These are phyloP conservation scores for Dendrocalamus sinicus DNA, from an alignment of 176 grass and related monocot genomes.

Conservation along the genomic window DNA sequence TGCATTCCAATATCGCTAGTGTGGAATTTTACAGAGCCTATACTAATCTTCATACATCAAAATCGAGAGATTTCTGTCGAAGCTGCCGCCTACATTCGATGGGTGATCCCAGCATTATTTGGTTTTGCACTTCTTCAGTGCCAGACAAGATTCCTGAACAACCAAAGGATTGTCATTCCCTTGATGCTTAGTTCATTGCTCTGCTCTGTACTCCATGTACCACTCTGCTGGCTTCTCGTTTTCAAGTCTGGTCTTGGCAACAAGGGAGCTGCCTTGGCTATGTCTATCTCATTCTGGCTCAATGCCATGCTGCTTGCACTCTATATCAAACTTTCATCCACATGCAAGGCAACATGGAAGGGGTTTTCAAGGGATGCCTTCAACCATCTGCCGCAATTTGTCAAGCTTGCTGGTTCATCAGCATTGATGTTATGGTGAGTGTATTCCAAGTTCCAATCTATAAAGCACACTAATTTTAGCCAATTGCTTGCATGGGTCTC, in stretches of 20 bases:
- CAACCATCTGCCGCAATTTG: slow-evolving; percentile 46
- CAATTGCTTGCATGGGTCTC: neutral
- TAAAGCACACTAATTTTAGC: neutral
- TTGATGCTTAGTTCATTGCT: slow-evolving; percentile 61
- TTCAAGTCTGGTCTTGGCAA: slow-evolving; percentile 45
- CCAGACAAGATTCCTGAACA: slow-evolving; percentile 63
- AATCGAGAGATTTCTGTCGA: slow-evolving; percentile 64
- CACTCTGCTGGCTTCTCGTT: slow-evolving; percentile 65
- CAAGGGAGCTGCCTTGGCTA: slow-evolving; percentile 63
- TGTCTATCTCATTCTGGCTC: slow-evolving; percentile 56
- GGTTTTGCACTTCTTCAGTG: slow-evolving; percentile 64
- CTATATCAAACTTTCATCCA: slow-evolving; percentile 60
- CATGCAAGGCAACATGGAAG: slow-evolving; percentile 45
- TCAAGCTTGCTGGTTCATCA: slow-evolving; percentile 64
- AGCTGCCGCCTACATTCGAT: slow-evolving; percentile 55
- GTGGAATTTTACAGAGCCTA: slow-evolving; percentile 50
- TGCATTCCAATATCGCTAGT: slow-evolving; percentile 53
- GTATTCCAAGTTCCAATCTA: neutral
- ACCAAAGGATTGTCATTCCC: slow-evolving; percentile 59
- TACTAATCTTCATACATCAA: slow-evolving; percentile 53
- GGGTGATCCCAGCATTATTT: slow-evolving; percentile 66
- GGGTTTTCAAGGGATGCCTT: slow-evolving; percentile 53
- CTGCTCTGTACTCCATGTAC: slow-evolving; percentile 45
- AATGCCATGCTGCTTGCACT: slow-evolving; percentile 57
- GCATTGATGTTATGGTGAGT: slow-evolving; percentile 69